phyloP scores from a whole-genome alignment of 73 alveolate species.

The Paraurostyla sp. region DNA sequence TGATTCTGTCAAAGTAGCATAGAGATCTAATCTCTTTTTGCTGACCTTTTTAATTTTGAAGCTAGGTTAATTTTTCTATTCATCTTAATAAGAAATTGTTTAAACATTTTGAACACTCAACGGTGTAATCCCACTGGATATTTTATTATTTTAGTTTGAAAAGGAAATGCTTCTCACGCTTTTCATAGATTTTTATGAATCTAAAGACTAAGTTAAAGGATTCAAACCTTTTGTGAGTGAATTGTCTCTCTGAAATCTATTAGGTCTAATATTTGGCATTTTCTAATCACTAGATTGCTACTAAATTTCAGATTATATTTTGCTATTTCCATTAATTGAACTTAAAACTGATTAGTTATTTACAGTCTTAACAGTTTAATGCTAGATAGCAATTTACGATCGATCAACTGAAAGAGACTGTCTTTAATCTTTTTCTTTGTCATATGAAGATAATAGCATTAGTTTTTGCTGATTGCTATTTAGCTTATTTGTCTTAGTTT shows the following conservation, averaged over 20 bases:
- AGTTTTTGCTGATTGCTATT: background rate
- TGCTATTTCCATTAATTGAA: background rate
- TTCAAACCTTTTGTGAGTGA: too few species aligned
- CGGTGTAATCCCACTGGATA: background rate
- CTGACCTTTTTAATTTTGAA: constrained; percentile 9
- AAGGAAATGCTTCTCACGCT: background rate
- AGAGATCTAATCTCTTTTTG: background rate
- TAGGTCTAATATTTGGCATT: background rate
- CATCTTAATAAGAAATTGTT: background rate
- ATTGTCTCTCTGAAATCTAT: background rate
- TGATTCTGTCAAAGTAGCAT: constrained; percentile 8
- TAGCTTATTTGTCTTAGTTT: background rate
- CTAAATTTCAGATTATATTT: too few species aligned
- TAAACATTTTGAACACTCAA: background rate
- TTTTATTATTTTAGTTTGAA: background rate
- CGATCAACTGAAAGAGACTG: constrained; percentile 16
- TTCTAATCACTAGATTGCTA: too few species aligned
- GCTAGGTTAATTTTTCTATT: background rate
- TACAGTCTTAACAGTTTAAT: background rate
- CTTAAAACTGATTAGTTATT: background rate
- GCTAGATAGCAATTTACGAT: background rate
- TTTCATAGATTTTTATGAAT: background rate
- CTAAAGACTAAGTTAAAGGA: background rate
- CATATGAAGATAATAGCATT: too few species aligned
- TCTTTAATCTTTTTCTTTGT: background rate